phyloP scores from a whole-genome alignment of 352 stramenopile genomes.

The Globisporangium paddicum region DNA sequence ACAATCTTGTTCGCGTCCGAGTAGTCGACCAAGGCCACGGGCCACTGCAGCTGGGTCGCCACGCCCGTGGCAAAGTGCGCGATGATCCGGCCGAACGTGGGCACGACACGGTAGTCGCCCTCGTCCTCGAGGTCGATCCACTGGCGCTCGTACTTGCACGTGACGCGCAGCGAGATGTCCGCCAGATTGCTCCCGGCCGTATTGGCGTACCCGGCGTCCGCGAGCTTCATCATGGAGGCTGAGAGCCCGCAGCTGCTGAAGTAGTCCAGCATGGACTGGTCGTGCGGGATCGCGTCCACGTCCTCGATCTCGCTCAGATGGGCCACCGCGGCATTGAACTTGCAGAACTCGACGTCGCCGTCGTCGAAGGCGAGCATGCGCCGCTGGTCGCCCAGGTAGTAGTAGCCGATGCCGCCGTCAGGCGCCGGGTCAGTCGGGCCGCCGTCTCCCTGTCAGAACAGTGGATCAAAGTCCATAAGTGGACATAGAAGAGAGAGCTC shows the following conservation, averaged over 20 bases:
- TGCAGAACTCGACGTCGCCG: slow-evolving; percentile 62
- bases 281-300: slow-evolving; percentile 48
- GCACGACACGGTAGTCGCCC: slow-evolving; percentile 69
- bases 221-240: slow-evolving; percentile 79
- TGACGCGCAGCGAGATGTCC: slow-evolving; percentile 77
- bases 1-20: slow-evolving; percentile 35
- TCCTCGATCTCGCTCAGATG: slow-evolving; percentile 61
- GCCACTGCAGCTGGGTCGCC: slow-evolving; percentile 43
- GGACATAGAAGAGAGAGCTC: no score
- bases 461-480: no score
- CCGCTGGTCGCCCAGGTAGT: slow-evolving; percentile 85
- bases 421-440: slow-evolving; percentile 64
- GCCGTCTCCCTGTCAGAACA: slow-evolving; percentile 52
- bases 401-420: slow-evolving; percentile 79
- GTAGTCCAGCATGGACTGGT: slow-evolving; percentile 78
- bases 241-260: slow-evolving; percentile 55
- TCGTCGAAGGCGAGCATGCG: slow-evolving; percentile 74
- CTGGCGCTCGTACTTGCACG: slow-evolving; percentile 77
- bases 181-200: slow-evolving; percentile 59
- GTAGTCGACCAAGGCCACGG: slow-evolving; percentile 61
- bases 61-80: slow-evolving; percentile 52
- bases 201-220: slow-evolving; percentile 76
- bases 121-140: slow-evolving; percentile 83
- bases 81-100: slow-evolving; percentile 66
- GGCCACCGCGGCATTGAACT: slow-evolving; percentile 62